These are phyloP conservation scores for Gyromitra esculenta DNA, from an alignment of 2,329 filamentous ascomycete genomes.

Conservation along the genomic window DNA sequence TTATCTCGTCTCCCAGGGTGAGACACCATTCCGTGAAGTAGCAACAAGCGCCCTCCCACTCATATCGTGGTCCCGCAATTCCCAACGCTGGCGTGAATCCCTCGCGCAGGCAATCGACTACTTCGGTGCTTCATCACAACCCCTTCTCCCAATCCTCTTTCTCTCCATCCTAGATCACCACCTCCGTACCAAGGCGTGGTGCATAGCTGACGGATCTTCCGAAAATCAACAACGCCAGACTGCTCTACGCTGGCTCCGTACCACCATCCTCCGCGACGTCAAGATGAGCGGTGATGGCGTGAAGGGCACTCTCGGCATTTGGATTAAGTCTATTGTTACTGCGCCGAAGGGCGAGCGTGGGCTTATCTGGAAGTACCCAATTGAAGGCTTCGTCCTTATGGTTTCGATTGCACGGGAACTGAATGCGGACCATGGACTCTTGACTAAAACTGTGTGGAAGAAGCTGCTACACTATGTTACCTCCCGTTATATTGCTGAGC, in stretches of 20 bases:
- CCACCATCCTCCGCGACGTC: conserved; percentile 37
- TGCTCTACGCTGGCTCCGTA: conserved; percentile 30
- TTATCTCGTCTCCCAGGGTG: conserved; percentile 40
- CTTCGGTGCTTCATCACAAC: conserved; percentile 13
- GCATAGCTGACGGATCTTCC: conserved; percentile 35
- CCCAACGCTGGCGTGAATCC: conserved; percentile 32
- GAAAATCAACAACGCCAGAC: conserved; percentile 47
- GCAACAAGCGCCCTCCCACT: conserved; percentile 47
- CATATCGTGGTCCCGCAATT: conserved; percentile 41
- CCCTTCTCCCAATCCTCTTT: conserved; percentile 48
- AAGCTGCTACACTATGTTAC: conserved; percentile 46
- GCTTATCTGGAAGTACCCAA: conserved; percentile 50
- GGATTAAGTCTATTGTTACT: conserved; percentile 33
- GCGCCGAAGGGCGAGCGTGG: conserved; percentile 33
- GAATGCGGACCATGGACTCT: not conserved
- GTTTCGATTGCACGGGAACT: conserved; percentile 19
- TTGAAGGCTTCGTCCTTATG: conserved; percentile 49
- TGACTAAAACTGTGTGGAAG: conserved; percentile 39
- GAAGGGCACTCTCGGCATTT: conserved; percentile 31
- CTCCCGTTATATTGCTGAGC: conserved; percentile 16
- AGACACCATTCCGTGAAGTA: conserved; percentile 48
- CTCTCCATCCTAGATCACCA: conserved; percentile 46
- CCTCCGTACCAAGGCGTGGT: conserved; percentile 44
- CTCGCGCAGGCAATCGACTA: conserved; percentile 32
- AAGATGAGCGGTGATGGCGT: conserved; percentile 45